Evolutionary conservation across 140 eudicot species (phyloP), one percentile per base, ranked within the genome.

Genomic region (Cichorium intybus): DNA sequence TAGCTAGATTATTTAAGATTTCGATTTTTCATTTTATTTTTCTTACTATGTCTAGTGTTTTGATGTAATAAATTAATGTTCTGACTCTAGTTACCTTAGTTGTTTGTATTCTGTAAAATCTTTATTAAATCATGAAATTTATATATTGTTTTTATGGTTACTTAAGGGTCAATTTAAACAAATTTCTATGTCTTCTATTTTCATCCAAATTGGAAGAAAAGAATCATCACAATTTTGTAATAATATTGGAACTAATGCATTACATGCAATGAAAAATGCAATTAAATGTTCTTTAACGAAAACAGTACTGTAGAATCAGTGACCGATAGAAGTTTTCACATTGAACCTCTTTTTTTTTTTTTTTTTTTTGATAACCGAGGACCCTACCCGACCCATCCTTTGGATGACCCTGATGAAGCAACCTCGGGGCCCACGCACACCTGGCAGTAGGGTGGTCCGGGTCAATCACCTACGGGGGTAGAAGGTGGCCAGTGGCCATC

Each of bases 41-140:
- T 29, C 31, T 11, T 56, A 20, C 65, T 23, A 43, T 56, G 20
- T 56, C 47, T 11, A 65, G 46, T 28, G 61, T 10, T 46, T 72
- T 15, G 69, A 37, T n/a, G 17, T 46, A 63, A 73, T 56, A 73
- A 64, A 56, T 64, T 23, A 56, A 14, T 27, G 72, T 66, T 72
- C 22, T 35, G 20, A 54, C 41, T 54, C 49, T 45, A 56, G 66
- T 45, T 56, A 27, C 11, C 17, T 45, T 9, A 7, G 26, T 31
- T 24, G 22, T 16, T 17, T n/a, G 16, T 27, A 1, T 29, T 7
- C 26, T 31, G 37, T 31, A 58, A 58, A 58, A 17, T 58, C 16
- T 31, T 31, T 3, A 17, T 28, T 4, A 11, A 57, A 28, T n/a
- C 23, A 28, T 27, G 43, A 39, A 39, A 12, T 39, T 11, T 24